These are phyloP conservation scores for Carpinus viminea DNA, from an alignment of 306 rosid genomes.

Conservation along the genomic window DNA sequence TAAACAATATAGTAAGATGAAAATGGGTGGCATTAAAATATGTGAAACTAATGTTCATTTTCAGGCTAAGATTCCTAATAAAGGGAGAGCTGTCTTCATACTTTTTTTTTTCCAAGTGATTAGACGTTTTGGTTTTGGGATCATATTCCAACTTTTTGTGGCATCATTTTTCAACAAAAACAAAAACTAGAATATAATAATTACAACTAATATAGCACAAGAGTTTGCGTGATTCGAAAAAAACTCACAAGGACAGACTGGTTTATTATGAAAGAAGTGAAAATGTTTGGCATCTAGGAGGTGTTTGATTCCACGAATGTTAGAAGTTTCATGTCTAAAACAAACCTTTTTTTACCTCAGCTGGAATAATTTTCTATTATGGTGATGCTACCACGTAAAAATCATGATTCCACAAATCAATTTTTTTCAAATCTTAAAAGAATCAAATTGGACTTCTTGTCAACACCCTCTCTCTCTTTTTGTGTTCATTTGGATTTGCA, in stretches of 20 bases:
- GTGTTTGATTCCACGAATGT: conserved; percentile 26
- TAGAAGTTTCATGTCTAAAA: conserved; percentile 3
- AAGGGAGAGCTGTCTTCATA: conserved; percentile 16
- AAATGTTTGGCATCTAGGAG: conserved; percentile 5
- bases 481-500: too few relatives aligned
- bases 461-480: not conserved
- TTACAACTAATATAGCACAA: not conserved
- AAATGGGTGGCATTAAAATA: conserved; percentile 12
- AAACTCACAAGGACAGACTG: not conserved
- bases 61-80: conserved; percentile 35
- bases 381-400: conserved; percentile 17
- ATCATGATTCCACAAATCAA: conserved; percentile 29
- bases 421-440: conserved; percentile 4
- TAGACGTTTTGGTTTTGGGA: conserved; percentile 43
- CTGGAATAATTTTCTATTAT: conserved; percentile 13
- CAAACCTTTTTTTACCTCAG: not conserved
- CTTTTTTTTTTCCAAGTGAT: conserved; percentile 18
- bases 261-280: not conserved
- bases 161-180: conserved; percentile 25
- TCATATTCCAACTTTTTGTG: conserved; percentile 46
- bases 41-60: conserved; percentile 12
- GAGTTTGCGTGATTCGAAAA: not conserved
- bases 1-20: not conserved
- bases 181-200: not conserved
- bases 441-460: conserved; percentile 16